Conservation (phyloP, 2,329 filamentous ascomycete species). For the Akanthomyces uredinophilus region DNA sequence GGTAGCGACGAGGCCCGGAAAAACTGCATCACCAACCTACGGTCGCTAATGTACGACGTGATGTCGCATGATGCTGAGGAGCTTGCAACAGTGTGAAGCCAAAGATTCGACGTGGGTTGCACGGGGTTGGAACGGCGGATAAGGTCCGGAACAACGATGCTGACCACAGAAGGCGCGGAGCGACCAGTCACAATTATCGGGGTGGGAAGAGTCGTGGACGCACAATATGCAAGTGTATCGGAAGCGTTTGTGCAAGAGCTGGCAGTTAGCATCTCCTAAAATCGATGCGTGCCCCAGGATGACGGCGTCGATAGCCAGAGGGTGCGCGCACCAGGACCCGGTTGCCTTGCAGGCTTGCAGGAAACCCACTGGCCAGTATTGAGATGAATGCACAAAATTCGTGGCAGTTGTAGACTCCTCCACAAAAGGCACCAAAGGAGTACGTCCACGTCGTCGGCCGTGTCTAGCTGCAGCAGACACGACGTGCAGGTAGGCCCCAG, state of each 20-base stretch:
- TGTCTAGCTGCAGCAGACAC: constrained; percentile 1
- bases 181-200: neutral
- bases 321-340: constrained; percentile 1
- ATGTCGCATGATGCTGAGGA: constrained; percentile 4
- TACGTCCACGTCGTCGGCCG: neutral
- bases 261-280: neutral
- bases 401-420: neutral
- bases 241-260: neutral
- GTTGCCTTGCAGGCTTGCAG: constrained; percentile 11
- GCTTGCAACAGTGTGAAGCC: neutral
- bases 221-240: neutral
- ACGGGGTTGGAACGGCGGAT: neutral
- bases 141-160: neutral
- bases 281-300: neutral
- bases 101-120: neutral
- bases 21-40: constrained; percentile 1
- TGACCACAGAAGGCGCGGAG: neutral
- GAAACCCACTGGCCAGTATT: neutral
- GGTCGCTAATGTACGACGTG: neutral
- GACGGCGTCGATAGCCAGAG: neutral
- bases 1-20: neutral
- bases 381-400: neutral
- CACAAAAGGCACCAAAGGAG: neutral
- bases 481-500: neutral
- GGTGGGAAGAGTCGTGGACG: neutral